Base-by-base conservation (phyloP, 176 grass and related monocot species). In the Hsuehochloa calcarea region DNA sequence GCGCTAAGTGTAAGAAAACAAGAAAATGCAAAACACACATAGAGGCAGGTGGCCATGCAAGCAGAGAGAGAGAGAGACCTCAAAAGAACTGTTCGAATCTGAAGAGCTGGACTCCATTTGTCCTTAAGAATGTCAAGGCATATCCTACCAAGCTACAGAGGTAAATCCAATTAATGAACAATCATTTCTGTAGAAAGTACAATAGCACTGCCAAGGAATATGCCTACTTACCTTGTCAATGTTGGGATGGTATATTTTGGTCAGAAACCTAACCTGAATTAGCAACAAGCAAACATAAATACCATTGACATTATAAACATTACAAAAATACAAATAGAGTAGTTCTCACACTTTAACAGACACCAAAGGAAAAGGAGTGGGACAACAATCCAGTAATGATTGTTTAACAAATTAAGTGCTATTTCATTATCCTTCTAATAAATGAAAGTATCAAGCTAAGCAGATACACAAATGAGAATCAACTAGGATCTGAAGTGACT, bases 221-320 rank as follows among this genome's bases (percentile, higher is more conserved):
- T 65, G 63, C 54, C 29, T 78, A 59, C 78, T 55, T 77, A 92
- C 96, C 96, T 98, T 98, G 89, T 98, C 96, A 89, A 98, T 98
- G 78, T 98, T 98, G 27, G 96, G 96, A 83, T 98, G 93, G 54
- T 98, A 98, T 84, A 98, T 98, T 87, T 98, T 98, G 46, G 96
- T 98, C 26, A 98, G 89, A 85, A 98, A 98, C 34, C 96, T 94
- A 67, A 98, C 96, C 93, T 98, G 89, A 83, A 89, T 72, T 29
- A 79, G 71, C 71, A 83, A 83, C 6, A 70, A 55, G 44, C 41
- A 70, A 77, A 15, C 3, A 55, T 58, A 84, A 75, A 74, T 46
- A 8, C 13, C 27, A 60, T n/a, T 9, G 55, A 58, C 3, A 23
- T 58, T 23, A 75, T 29, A 26, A 37, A 37, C 70, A 80, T 15